Conservation (phyloP, 352 stramenopile species). For the Phytopythium delawarense region DNA sequence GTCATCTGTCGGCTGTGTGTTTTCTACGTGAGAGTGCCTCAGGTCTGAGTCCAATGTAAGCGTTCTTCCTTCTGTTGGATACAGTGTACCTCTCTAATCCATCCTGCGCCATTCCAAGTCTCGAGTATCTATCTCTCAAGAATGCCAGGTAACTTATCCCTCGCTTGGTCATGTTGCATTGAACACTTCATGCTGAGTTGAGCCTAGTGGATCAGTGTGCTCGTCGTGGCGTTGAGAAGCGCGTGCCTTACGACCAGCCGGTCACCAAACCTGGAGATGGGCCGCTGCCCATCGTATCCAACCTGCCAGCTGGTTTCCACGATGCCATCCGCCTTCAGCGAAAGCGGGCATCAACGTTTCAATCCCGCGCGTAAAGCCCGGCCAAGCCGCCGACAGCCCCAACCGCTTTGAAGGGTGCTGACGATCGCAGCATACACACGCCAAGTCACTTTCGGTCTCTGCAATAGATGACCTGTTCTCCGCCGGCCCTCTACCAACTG, state of each 20-base stretch:
- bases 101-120: background rate
- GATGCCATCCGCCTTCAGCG: background rate
- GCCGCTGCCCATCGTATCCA: background rate
- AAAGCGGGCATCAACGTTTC: constrained; percentile 1
- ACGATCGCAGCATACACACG: background rate
- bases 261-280: background rate
- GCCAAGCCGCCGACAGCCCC: no score
- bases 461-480: background rate
- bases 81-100: background rate
- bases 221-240: background rate
- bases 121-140: no score
- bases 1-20: constrained; percentile 1
- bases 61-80: background rate
- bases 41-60: background rate
- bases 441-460: background rate
- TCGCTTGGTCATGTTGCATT: no score
- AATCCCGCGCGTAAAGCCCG: background rate
- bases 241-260: background rate
- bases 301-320: constrained; percentile 1
- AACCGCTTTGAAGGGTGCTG: background rate
- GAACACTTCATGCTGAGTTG: no score
- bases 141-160: no score
- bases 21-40: background rate
- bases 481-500: background rate
- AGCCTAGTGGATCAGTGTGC: no score